These are phyloP conservation scores for Monotropa hypopitys DNA, from an alignment of 179 eudicot genomes.

Conservation along the genomic window DNA sequence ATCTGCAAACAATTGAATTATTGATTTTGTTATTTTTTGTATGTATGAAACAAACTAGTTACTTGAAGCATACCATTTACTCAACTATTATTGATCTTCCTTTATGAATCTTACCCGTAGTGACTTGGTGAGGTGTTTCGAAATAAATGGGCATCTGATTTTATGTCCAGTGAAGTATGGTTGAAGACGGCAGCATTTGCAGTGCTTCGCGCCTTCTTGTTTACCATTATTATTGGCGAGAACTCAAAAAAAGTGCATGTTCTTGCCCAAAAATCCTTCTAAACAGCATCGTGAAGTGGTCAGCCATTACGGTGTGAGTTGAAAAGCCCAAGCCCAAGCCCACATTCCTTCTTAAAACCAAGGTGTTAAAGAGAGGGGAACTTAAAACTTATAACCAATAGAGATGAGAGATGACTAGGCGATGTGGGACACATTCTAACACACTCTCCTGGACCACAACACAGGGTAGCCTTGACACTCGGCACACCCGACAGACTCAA, in stretches of 20 bases:
- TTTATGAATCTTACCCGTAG: neutral
- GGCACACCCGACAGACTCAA: too few species aligned
- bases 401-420: too few species aligned
- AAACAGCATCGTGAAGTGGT: slow-evolving; percentile 1
- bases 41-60: neutral
- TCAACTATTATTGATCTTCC: neutral
- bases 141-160: neutral
- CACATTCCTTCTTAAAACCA: too few species aligned
- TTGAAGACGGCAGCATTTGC: slow-evolving; percentile 3
- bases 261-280: neutral
- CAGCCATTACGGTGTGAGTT: neutral
- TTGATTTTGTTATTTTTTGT: neutral
- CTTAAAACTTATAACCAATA: too few species aligned
- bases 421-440: too few species aligned
- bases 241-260: neutral
- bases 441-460: too few species aligned
- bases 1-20: neutral
- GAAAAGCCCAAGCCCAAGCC: too few species aligned
- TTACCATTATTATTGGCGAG: neutral
- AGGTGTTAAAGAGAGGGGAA: too few species aligned
- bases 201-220: neutral
- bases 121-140: neutral
- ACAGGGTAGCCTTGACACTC: too few species aligned
- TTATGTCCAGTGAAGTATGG: neutral
- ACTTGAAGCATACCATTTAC: neutral